phyloP scores from a whole-genome alignment of 768 basidiomycete genomes.

The Crassisporium funariophilum region DNA sequence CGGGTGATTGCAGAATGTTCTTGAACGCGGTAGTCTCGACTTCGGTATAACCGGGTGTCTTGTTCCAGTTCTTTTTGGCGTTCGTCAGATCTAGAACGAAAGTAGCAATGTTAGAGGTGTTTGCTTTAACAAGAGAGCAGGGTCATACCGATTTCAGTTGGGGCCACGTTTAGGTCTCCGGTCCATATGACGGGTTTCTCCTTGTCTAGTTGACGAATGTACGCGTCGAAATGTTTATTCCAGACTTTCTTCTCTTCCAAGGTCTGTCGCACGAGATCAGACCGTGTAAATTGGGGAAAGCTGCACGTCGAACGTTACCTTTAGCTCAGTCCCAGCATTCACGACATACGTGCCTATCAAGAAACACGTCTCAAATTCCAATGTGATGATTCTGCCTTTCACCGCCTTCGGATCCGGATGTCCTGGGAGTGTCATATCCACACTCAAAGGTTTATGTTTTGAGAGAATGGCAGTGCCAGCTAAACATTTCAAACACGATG shows the following conservation, averaged over 20 bases:
- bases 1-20: slow-evolving; percentile 60
- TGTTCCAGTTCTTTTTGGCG: slow-evolving; percentile 81
- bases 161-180: slow-evolving; percentile 87
- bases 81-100: slow-evolving; percentile 60
- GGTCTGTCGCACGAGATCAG: slow-evolving; percentile 57
- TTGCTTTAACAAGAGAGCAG: background rate
- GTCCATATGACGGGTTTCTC: slow-evolving; percentile 88
- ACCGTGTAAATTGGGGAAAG: background rate
- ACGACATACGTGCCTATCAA: slow-evolving; percentile 82
- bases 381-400: slow-evolving; percentile 77
- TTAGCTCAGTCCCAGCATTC: slow-evolving; percentile 77
- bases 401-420: slow-evolving; percentile 65
- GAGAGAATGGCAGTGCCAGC: slow-evolving; percentile 84
- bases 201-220: slow-evolving; percentile 71
- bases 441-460: slow-evolving; percentile 69
- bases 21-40: slow-evolving; percentile 77
- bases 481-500: slow-evolving; percentile 25
- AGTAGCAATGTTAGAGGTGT: background rate
- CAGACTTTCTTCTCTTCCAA: slow-evolving; percentile 76
- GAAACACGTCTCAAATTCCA: slow-evolving; percentile 76
- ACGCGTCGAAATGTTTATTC: slow-evolving; percentile 75
- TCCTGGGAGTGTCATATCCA: slow-evolving; percentile 69
- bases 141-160: slow-evolving; percentile 65
- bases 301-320: slow-evolving; percentile 45
- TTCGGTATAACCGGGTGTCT: slow-evolving; percentile 83